Base-by-base conservation (phyloP, 352 stramenopile species). In the Phytopythium vexans region DNA sequence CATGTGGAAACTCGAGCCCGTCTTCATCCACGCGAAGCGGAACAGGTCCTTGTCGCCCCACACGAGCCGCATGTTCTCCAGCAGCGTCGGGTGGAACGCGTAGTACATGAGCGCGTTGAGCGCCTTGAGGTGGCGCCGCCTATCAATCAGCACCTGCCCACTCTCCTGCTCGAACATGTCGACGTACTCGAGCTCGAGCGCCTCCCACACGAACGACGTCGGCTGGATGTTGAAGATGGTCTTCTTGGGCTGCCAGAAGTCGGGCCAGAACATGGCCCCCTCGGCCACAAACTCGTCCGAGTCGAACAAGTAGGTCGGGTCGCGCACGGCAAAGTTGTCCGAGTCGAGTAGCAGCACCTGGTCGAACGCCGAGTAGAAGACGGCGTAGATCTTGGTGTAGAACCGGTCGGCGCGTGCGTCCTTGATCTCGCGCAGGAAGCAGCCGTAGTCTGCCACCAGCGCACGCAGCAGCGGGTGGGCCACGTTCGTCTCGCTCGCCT, bases 11-110 rank as follows among this genome's bases (percentile, higher is more conserved):
- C 58, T 58, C 53, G 60, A 83, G 1, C 67, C 58, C 0, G 74
- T 85, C 53, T 89, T 89, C n/a, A 83, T 58, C 82, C 82, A 92
- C 44, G 79, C 78, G 36, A 92, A 79, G 9, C 82, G 77, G 52
- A 90, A 92, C 0, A 92, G 56, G 48, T 92, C 82, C 49, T 92
- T 92, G 60, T 92, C 82, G 7, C 82, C 82, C 77, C 77, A 90
- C 6, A 80, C 68, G 1, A 92, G 66, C 3, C 64, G 58, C 36
- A 90, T 48, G 3, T 60, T 48, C 45, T 89, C 77, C 12, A 80
- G 63, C 4, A 85, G 49, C 8, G 47, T 43, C 0, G 72, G 68
- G 16, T 78, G 62, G 15, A 71, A 64, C 1, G 62, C 74, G 55
- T 87, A 91, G 55, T 83, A 88, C 69, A 89, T 82, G 36, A 92